A percentile compares a stretch with the other conserved stretches of the same genome.
Evolutionary conservation across 1,284 basidiomycete genomes (phyloP).

Genomic region (Leccinum insigne): DNA sequence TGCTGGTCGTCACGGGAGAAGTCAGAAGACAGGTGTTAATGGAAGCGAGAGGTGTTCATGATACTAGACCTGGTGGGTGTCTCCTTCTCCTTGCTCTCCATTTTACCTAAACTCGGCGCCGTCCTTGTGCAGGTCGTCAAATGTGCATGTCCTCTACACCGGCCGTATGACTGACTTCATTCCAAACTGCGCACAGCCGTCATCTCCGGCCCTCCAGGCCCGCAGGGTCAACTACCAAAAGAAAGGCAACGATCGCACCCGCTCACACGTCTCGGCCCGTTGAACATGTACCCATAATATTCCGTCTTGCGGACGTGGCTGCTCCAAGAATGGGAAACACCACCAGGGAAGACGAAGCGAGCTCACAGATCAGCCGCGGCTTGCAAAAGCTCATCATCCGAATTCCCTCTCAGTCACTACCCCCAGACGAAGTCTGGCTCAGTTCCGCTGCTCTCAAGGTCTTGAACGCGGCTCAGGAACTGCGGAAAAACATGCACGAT

Average conservation of each 20-base stretch:
- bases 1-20: conserved; percentile 11
- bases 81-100: not conserved
- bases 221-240: conserved; percentile 84
- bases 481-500: too few species aligned
- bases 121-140: conserved; percentile 59
- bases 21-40: conserved; percentile 31
- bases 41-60: conserved; percentile 33
- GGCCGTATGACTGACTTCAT: conserved; percentile 10
- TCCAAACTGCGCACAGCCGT: conserved; percentile 56
- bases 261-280: not conserved
- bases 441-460: too few species aligned
- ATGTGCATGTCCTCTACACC: conserved; percentile 43
- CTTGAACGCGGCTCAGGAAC: too few species aligned
- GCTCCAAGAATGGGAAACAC: conserved; percentile 83
- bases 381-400: too few species aligned
- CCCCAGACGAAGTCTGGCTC: too few species aligned
- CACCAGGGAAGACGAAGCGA: conserved; percentile 79
- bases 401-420: too few species aligned
- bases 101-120: not conserved
- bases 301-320: conserved; percentile 83
- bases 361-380: conserved; percentile 16
- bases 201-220: conserved; percentile 76
- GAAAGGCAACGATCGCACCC: conserved; percentile 64
- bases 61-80: conserved; percentile 25
- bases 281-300: conserved; percentile 52